Evolutionary conservation across 768 basidiomycete genomes (phyloP), one percentile per base, ranked within the genome.

Genomic region (Clavaria fumosa): DNA sequence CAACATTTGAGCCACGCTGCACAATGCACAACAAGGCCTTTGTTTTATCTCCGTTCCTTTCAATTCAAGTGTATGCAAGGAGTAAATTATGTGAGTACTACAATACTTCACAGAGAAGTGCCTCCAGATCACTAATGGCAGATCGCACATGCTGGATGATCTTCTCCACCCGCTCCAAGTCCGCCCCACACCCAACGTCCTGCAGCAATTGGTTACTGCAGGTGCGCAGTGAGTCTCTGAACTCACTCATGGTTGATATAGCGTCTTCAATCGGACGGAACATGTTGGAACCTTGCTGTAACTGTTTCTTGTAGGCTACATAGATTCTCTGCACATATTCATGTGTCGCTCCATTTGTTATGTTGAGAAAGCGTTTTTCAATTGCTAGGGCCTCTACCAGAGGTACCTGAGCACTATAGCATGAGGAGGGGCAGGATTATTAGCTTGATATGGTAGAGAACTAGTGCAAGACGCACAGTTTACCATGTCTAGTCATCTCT

Each of bases 31-130:
- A 5, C 34, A 6, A 23, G 20, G 15, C n/a, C 6, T 22, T 7
- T 20, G 34, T 23, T 23, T 7, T 35, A 35, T 15, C 34, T 23
- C 21, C 24, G 34, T 23, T 35, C 11, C 34, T 6, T 23, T 19
- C 21, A 12, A 5, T 21, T 9, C 20, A 22, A 27, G 23, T 5
- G 19, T 37, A 19, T 6, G 36, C 36, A 11, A 18, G 23, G 7
- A 37, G 15, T 11, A 23, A 27, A 4, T 9, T 27, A 24, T 23
- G 7, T 23, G 36, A 27, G 15, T 26, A 23, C 7, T 26, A n/a
- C 23, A 37, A 9, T 11, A 27, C 23, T 20, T 37, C 36, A 26
- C 36, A 37, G 7, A 26, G 10, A 18, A 37, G 24, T 20, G 24
- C 36, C 23, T 37, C 36, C 21, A 37, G 15, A 4, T 7, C 12